Evolutionary conservation across 1,139 yeast species (phyloP), one percentile per base, ranked within the genome.

Genomic region (Tardiomyces blankii): DNA sequence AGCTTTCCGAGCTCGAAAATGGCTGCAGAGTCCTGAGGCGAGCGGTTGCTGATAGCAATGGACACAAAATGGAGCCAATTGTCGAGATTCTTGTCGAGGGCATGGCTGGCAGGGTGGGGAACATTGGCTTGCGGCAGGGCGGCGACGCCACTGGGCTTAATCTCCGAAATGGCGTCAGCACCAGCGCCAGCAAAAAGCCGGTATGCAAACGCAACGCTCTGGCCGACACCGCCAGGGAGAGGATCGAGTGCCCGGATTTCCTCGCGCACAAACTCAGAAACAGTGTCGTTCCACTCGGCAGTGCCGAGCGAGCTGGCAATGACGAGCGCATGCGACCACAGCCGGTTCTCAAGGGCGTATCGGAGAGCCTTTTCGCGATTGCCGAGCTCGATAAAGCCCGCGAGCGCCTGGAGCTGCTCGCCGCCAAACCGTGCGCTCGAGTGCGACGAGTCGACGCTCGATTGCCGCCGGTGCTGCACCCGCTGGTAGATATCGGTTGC

Each of bases 241-340:
- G 59, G 49, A 1, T 55, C 48, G 21, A 54, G 61, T 2, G 51
- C 48, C 0, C 66, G 52, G 39, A 76, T 67, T 40, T 73, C 78
- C 28, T 67, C 64, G 1, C 64, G 57, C 7, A 77, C 64, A 60
- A 75, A 80, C 40, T 68, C 65, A 16, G 71, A 67, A 1, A 82
- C 82, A 12, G 82, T 73, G 30, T 71, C 68, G 7, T 77, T 67
- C 75, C 87, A 82, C 43, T 72, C 70, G 3, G 77, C 80, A 14
- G 75, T 74, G 1, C 93, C 82, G 32, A 78, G 65, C 14, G 85
- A 65, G 49, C 82, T 75, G 1, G 94, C 81, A 47, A 89, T 68
- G 39, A 87, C 64, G 47, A 89, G 62, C 0, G 95, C 84, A 60
- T 88, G 71, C 0, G 94, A 78, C 84, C 88, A 88, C 51, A 86